Evolutionary conservation across 2,329 filamentous ascomycete species (phyloP).

Genomic region (Cytospora leucostoma): DNA sequence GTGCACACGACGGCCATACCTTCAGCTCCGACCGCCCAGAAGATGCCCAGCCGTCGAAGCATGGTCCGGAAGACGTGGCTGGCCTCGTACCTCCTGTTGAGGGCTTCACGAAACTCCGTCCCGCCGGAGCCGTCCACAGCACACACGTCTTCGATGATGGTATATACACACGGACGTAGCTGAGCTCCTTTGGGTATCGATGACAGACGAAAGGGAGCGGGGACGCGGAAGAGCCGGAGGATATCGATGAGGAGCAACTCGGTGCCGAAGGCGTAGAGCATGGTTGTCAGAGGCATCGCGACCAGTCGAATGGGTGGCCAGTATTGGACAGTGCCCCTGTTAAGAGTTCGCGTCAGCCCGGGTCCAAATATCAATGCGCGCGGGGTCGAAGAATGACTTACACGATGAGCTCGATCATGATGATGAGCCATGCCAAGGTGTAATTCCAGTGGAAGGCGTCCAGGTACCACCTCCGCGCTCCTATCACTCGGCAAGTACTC

Average conservation of each 20-base stretch:
- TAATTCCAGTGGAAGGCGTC: slow-evolving; percentile 62
- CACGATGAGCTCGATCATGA: slow-evolving; percentile 58
- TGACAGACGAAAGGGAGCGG: slow-evolving; percentile 63
- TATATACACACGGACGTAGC: slow-evolving; percentile 63
- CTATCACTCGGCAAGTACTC: slow-evolving; percentile 51
- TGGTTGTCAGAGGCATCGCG: slow-evolving; percentile 53
- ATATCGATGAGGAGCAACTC: slow-evolving; percentile 45
- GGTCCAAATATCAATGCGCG: background rate
- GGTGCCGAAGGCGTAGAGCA: slow-evolving; percentile 50
- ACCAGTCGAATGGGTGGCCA: slow-evolving; percentile 51
- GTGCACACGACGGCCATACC: slow-evolving; percentile 30
- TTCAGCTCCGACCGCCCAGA: slow-evolving; percentile 54
- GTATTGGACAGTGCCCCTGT: slow-evolving; percentile 40
- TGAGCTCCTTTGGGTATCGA: slow-evolving; percentile 61
- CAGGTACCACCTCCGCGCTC: slow-evolving; percentile 40
- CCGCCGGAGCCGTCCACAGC: slow-evolving; percentile 66
- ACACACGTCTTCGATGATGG: slow-evolving; percentile 67
- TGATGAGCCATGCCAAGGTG: slow-evolving; percentile 54
- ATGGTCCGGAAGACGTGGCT: slow-evolving; percentile 56
- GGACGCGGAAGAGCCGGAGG: slow-evolving; percentile 37
- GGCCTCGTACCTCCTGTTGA: slow-evolving; percentile 53
- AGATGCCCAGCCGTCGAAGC: slow-evolving; percentile 56
- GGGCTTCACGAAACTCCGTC: slow-evolving; percentile 51
- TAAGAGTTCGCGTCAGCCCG: background rate
- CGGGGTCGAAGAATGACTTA: slow-evolving; percentile 27